Base-by-base conservation (phyloP, 495 filamentous ascomycete genomes). In the Beverwykella pulmonaria region DNA sequence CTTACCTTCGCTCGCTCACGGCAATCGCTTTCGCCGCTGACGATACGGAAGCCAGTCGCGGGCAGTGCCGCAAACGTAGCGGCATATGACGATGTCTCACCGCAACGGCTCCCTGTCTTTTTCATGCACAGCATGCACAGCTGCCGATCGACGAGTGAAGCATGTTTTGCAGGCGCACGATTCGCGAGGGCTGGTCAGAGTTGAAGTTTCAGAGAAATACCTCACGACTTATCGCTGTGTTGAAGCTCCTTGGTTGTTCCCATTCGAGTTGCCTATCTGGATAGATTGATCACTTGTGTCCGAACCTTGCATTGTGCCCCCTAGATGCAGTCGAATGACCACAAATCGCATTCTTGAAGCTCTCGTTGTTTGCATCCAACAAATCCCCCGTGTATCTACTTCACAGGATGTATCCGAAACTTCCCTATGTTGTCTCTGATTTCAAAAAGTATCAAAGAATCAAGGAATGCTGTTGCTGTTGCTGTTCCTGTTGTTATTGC, bases 61-160 rank as follows among this genome's bases (percentile, higher is more conserved):
- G 30, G 60, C 50, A 63, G 30, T 12, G 34, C 60, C 34, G 60
- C 60, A 56, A 7, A 44, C 3, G 39, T 44, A 44, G 39, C 39
- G 39, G 8, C 39, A 44, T 44, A 62, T 63, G 60, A 65, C 39
- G 61, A 49, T 47, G 23, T 25, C 46, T 58, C 61, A 65, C 61
- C 53, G 61, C 53, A 49, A 4, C 32, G 14, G 39, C 39, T 46
- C 22, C 60, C 29, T 54, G 60, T 49, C 34, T 34, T 49, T n/a
- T 39, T 22, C 29, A 62, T 62, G 46, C 57, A 48, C 9, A 44
- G 39, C 39, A 44, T 44, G 39, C 39, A 44, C 39, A 10, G 4
- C 20, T 25, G 57, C 23, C 29, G 57, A 60, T 55, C 52, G 5
- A 8, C 25, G 12, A 15, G 20, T 17, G 53, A 23, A 55, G 53